phyloP scores from a whole-genome alignment of 1,284 basidiomycete species.

The Clitocybe nebularis region DNA sequence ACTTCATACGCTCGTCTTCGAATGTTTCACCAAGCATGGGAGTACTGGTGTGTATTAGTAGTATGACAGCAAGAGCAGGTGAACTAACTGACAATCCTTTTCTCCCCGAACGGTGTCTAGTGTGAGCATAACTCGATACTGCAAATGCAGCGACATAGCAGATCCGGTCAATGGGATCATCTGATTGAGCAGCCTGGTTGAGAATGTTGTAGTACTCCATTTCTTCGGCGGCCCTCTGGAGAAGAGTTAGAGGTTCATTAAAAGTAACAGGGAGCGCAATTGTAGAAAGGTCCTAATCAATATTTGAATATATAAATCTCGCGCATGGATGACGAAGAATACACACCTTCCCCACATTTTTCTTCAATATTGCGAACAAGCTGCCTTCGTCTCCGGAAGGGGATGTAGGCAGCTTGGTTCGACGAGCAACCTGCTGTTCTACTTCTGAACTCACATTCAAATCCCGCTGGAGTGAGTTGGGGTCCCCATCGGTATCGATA shows the following conservation, averaged over 20 bases:
- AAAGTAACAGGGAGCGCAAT: slow-evolving; percentile 85
- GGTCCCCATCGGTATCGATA: slow-evolving; percentile 41
- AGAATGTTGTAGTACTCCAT: slow-evolving; percentile 77
- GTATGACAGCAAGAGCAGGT: slow-evolving; percentile 7
- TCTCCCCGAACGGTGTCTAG: slow-evolving; percentile 72
- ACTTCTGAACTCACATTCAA: not conserved
- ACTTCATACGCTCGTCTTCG: slow-evolving; percentile 75
- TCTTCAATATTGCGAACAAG: slow-evolving; percentile 83
- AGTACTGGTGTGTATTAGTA: slow-evolving; percentile 48
- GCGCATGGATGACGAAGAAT: not conserved
- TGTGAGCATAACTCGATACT: slow-evolving; percentile 80
- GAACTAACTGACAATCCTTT: slow-evolving; percentile 75
- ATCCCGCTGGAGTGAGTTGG: not conserved
- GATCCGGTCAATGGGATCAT: slow-evolving; percentile 70
- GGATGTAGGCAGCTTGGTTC: slow-evolving; percentile 63
- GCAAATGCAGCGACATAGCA: slow-evolving; percentile 81
- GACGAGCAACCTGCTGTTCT: slow-evolving; percentile 37
- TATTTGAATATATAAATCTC: not conserved
- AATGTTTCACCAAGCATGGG: slow-evolving; percentile 89
- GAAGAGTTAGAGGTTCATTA: slow-evolving; percentile 82
- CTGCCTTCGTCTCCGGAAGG: slow-evolving; percentile 83
- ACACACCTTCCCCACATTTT: slow-evolving; percentile 85
- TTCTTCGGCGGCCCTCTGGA: slow-evolving; percentile 81
- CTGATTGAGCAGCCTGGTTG: slow-evolving; percentile 56
- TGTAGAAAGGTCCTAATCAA: slow-evolving; percentile 72